These are phyloP conservation scores for Ramularia collo-cygni DNA, from an alignment of 2,329 filamentous ascomycete genomes.

Conservation along the genomic window DNA sequence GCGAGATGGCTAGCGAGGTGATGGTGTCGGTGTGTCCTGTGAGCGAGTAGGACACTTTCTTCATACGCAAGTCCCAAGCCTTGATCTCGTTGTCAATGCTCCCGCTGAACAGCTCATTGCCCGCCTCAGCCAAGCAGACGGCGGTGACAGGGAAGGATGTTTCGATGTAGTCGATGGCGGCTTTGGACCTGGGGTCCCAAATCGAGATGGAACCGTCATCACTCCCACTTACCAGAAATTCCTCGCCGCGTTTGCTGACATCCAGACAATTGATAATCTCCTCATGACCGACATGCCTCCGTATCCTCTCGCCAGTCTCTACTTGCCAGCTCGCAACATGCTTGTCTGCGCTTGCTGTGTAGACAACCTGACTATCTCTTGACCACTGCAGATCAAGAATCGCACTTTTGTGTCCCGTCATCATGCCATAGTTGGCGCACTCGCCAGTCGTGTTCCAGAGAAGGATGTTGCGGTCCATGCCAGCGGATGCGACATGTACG, in stretches of 20 bases:
- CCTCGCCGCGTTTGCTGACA: constrained; percentile 81
- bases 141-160: constrained; percentile 91
- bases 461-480: constrained; percentile 91
- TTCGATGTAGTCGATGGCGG: constrained; percentile 78
- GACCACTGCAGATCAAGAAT: constrained; percentile 94
- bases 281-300: constrained; percentile 85
- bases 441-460: constrained; percentile 89
- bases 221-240: constrained; percentile 81
- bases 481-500: constrained; percentile 83
- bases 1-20: constrained; percentile 83
- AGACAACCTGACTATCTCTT: constrained; percentile 82
- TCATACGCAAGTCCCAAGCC: constrained; percentile 94
- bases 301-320: constrained; percentile 84
- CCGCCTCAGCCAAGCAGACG: constrained; percentile 83
- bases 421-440: constrained; percentile 87
- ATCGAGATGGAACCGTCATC: constrained; percentile 92
- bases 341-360: constrained; percentile 89
- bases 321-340: constrained; percentile 92
- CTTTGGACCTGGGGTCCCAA: constrained; percentile 90
- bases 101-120: constrained; percentile 90
- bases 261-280: constrained; percentile 93
- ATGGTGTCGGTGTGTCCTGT: constrained; percentile 86
- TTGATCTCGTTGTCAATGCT: constrained; percentile 97
- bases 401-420: constrained; percentile 85
- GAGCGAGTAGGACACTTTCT: constrained; percentile 79